Base-by-base conservation (phyloP, 2,329 filamentous ascomycete species). In the Aureobasidium musti region DNA sequence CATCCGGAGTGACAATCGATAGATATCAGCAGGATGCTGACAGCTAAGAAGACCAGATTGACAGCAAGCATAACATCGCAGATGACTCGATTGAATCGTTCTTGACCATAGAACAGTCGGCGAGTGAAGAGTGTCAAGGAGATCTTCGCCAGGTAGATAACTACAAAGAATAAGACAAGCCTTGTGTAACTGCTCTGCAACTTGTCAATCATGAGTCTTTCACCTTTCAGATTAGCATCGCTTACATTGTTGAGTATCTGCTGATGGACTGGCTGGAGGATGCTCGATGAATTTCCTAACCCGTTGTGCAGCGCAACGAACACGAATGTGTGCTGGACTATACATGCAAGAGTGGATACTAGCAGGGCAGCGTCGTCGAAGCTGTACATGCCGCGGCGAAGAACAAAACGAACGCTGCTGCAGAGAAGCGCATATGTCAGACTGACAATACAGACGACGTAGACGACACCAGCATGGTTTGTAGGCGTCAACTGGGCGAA, bases 41-140 rank as follows among this genome's bases (percentile, higher is more conserved):
- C 23, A 26, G 60, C 37, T 5, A 43, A 60, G n/a, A 41, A 66
- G 1, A 57, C 4, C 10, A 65, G 7, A 14, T 61, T 54, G 14
- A 33, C 5, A 13, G 47, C 65, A 3, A 59, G 17, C 19, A 68
- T 37, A 2, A 21, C 13, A 7, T 61, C 61, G 60, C 65, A 67
- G 26, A 50, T 53, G 8, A 59, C 11, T 19, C 30, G 33, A 39
- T 67, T 67, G 63, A 56, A 43, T 14, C 43, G 21, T 43, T 56
- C 59, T 23, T 68, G 57, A 4, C 63, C 63, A n/a, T 49, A 26
- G 30, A 69, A 69, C 49, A 67, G 35, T 19, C 67, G 52, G 17
- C 65, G 61, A 23, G 66, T 66, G 39, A 69, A 67, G 13, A 67
- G 49, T 21, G 54, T 63, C 43, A 67, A 47, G 3, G 67, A 67